Evolutionary conservation across 768 basidiomycete genomes (phyloP), one percentile per base, ranked within the genome.

Genomic region (Russula sp.): DNA sequence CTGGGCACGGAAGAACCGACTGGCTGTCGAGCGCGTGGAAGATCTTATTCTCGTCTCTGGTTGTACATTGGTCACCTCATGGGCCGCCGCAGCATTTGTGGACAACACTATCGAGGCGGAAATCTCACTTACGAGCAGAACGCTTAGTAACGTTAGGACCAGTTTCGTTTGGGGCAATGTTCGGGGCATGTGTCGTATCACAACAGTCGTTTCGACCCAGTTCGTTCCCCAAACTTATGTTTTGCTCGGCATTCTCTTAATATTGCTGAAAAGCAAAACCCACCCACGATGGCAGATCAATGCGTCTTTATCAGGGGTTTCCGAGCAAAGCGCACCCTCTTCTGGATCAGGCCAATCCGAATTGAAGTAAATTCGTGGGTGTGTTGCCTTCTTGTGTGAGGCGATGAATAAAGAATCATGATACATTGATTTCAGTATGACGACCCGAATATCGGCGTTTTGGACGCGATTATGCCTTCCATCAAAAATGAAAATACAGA

Each of bases 291-390:
- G n/a, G n/a, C n/a, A n/a, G n/a, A n/a, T 49, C 53, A 65, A 24
- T 65, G 64, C 20, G 54, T 65, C 16, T 65, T 65, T 28, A 42
- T 65, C n/a, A 54, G 53, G 46, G 64, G 64, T 5, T 65, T 55
- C 24, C 59, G 64, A 20, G 60, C 56, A 5, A 65, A 65, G 24
- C 46, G 63, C 13, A 36, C 48, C 20, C 14, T 63, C 24, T 58
- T 24, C 38, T n/a, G 24, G 48, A 46, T 18, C 20, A 53, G n/a
- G 13, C 52, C 18, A 9, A 11, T 53, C 10, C 56, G 48, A n/a
- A 57, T 22, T 11, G 50, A 36, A 9, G 62, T 50, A 6, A 49
- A 30, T 30, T 56, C n/a, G n/a, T n/a, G n/a, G 1, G 63, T 64
- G n/a, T 1, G 63, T 59, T 22, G 13, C 13, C 11, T 14, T 44